Evolutionary conservation across 2,329 filamentous ascomycete species (phyloP).

Genomic region (Pyricularia sp.): DNA sequence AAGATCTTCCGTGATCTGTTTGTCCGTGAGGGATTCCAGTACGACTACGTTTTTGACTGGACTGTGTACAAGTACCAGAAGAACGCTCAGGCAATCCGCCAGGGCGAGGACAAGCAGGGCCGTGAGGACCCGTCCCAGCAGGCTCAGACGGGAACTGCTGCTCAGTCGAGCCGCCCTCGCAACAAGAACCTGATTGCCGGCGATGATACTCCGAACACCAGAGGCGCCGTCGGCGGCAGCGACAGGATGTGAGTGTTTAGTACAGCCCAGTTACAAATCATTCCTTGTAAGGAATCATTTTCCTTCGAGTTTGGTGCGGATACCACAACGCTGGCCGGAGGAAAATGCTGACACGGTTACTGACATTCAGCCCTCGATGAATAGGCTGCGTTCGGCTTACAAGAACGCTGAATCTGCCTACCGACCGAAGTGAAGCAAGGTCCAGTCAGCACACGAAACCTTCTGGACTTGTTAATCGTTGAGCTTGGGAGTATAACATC

Average conservation of each 20-base stretch:
- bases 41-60: slow-evolving; percentile 99
- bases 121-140: slow-evolving; percentile 49
- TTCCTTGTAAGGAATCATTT: slow-evolving; percentile 83
- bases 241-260: slow-evolving; percentile 93
- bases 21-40: slow-evolving; percentile 98
- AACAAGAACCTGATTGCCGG: slow-evolving; percentile 65
- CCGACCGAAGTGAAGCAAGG: slow-evolving; percentile 4
- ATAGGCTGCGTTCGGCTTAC: slow-evolving; percentile 77
- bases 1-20: slow-evolving; percentile 99
- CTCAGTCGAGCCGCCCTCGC: slow-evolving; percentile 11
- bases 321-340: slow-evolving; percentile 65
- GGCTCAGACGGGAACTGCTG: slow-evolving; percentile 52
- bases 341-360: slow-evolving; percentile 63
- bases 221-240: slow-evolving; percentile 68
- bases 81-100: slow-evolving; percentile 90
- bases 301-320: slow-evolving; percentile 75
- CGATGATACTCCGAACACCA: slow-evolving; percentile 62
- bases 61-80: slow-evolving; percentile 99
- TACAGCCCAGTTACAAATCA: slow-evolving; percentile 45
- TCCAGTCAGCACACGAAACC: not conserved
- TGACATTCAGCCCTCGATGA: slow-evolving; percentile 72
- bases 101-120: slow-evolving; percentile 72
- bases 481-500: slow-evolving; percentile 3
- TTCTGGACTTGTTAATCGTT: not conserved
- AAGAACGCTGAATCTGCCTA: slow-evolving; percentile 18